Evolutionary conservation across 768 basidiomycete genomes (phyloP).

Genomic region (Rubroboletus pulcherrimus): DNA sequence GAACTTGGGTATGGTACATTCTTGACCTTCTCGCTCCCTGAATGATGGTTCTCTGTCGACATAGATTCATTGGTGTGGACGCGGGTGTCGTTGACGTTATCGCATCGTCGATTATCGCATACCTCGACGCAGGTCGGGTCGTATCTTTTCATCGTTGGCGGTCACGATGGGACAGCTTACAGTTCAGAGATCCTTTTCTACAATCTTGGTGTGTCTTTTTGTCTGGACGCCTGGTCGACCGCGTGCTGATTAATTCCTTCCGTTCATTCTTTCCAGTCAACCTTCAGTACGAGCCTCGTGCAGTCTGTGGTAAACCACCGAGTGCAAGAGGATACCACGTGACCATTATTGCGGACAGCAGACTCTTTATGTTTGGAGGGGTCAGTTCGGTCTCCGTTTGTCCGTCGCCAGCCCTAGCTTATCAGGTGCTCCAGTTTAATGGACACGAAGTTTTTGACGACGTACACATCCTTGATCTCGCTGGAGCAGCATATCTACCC

Average conservation of each 20-base stretch:
- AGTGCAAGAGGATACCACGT: constrained; percentile 82
- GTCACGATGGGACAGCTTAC: constrained; percentile 80
- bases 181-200: constrained; percentile 72
- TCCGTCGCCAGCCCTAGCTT: background rate
- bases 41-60: background rate
- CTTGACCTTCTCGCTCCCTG: background rate
- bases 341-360: constrained; percentile 75
- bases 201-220: constrained; percentile 67
- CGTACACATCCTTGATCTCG: constrained; percentile 80
- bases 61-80: constrained; percentile 31
- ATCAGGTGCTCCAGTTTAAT: constrained; percentile 47
- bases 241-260: background rate
- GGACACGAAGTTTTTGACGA: constrained; percentile 83
- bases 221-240: background rate
- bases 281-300: constrained; percentile 76
- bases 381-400: constrained; percentile 17
- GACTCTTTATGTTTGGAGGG: constrained; percentile 85
- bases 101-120: constrained; percentile 71
- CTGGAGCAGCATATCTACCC: constrained; percentile 83
- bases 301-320: constrained; percentile 63
- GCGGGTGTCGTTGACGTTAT: constrained; percentile 19
- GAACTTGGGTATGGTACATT: constrained; percentile 68
- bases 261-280: constrained; percentile 51
- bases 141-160: constrained; percentile 85
- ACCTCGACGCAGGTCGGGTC: constrained; percentile 89